These are phyloP conservation scores for Tetracladium setigerum DNA, from an alignment of 495 filamentous ascomycete genomes.

Conservation along the genomic window DNA sequence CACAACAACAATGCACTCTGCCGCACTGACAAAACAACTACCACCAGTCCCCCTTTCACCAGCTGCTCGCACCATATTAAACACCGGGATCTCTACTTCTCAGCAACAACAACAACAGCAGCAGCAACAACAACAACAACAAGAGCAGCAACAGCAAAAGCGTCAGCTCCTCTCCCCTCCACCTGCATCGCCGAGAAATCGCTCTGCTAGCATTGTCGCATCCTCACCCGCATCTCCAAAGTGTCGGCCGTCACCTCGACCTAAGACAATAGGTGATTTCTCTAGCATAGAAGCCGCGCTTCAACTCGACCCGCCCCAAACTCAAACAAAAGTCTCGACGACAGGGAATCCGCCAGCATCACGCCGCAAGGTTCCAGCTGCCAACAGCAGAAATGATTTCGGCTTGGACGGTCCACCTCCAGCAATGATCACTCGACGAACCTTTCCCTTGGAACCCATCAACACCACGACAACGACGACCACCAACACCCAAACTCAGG, in stretches of 20 bases:
- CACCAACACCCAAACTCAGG: background rate
- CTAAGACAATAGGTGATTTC: too few relatives aligned
- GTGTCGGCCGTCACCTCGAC: background rate
- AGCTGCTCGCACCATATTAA: background rate
- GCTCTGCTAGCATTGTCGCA: background rate
- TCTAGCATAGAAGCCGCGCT: too few relatives aligned
- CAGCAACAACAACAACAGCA: background rate
- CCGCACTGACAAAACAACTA: too few relatives aligned
- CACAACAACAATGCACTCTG: too few relatives aligned
- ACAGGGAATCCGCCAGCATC: too few relatives aligned
- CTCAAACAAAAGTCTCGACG: too few relatives aligned
- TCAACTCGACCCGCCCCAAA: too few relatives aligned
- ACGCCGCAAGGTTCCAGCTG: background rate
- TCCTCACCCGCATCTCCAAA: background rate
- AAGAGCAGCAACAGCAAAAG: slow-evolving; percentile 1
- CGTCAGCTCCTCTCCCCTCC: background rate
- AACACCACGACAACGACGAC: slow-evolving; percentile 9
- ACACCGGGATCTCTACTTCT: background rate
- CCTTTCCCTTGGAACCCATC: slow-evolving; percentile 18
- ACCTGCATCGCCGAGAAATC: background rate
- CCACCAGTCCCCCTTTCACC: too few relatives aligned
- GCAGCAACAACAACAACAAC: background rate
- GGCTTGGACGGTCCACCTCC: slow-evolving; percentile 32
- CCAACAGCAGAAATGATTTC: slow-evolving; percentile 2
- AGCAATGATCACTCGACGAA: slow-evolving; percentile 35